Conservation (phyloP, 805 yeast genomes). For the Starmerella roubikii region DNA sequence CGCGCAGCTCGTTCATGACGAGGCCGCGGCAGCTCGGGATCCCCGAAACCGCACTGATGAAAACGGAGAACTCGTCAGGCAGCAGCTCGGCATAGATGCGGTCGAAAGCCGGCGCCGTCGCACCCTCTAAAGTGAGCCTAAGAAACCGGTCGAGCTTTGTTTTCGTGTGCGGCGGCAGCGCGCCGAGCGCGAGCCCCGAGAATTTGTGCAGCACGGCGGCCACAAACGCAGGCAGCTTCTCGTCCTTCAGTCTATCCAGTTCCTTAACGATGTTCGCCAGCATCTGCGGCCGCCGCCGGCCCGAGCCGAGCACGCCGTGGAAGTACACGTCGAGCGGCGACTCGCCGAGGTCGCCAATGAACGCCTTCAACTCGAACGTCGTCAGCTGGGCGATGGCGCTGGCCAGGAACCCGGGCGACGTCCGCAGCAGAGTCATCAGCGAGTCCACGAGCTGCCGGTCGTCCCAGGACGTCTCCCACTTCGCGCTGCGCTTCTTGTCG, state of each 20-base stretch:
- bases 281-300: conserved; percentile 18
- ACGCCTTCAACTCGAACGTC: conserved; percentile 14
- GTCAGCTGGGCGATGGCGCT: conserved; percentile 21
- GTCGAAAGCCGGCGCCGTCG: not conserved
- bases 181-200: conserved; percentile 7
- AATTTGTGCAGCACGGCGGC: conserved; percentile 1
- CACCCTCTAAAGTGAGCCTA: not conserved
- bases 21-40: not conserved
- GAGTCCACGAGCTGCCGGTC: conserved; percentile 24
- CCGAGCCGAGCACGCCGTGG: conserved; percentile 22
- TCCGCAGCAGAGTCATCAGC: conserved; percentile 24
- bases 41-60: not conserved
- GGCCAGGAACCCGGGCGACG: conserved; percentile 27
- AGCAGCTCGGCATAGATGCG: conserved; percentile 3
- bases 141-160: conserved; percentile 11
- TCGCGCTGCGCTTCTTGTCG: not conserved
- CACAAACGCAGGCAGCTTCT: not conserved
- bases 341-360: conserved; percentile 18
- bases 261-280: conserved; percentile 19
- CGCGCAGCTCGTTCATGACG: not conserved
- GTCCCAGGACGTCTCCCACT: conserved; percentile 18
- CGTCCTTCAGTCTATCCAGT: not conserved
- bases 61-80: conserved; percentile 3
- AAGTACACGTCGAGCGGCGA: conserved; percentile 24
- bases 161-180: not conserved